Evolutionary conservation across 192 early-diverging fungal genomes (phyloP).

Genomic region (Cetraspora pellucida): DNA sequence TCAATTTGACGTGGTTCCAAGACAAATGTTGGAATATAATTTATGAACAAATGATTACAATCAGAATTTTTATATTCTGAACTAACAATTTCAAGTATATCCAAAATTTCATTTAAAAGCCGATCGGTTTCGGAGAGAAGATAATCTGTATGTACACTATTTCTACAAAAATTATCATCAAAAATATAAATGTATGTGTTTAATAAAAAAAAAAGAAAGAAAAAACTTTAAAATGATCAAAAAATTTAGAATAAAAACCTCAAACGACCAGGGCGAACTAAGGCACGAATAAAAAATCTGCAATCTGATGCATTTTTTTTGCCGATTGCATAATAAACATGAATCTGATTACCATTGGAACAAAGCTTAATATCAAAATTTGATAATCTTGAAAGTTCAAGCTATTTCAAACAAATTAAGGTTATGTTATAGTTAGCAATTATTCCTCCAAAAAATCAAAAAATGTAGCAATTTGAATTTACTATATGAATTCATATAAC

Average conservation of each 20-base stretch:
- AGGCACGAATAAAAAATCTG: constrained; percentile 96
- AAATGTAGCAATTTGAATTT: no score
- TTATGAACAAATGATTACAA: constrained; percentile 98
- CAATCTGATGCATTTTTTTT: constrained; percentile 94
- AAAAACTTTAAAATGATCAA: no score
- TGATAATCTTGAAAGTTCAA: constrained; percentile 87
- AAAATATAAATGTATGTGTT: no score
- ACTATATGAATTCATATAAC: no score
- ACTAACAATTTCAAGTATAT: constrained; percentile 92
- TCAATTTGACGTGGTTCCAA: constrained; percentile 85
- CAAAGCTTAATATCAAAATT: constrained; percentile 97
- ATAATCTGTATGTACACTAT: constrained; percentile 86
- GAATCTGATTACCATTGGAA: constrained; percentile 93
- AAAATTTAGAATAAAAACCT: no score
- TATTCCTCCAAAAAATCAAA: no score
- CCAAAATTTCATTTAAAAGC: constrained; percentile 90
- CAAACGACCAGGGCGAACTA: constrained; percentile 85
- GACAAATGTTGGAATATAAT: constrained; percentile 96
- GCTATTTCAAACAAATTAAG: no score
- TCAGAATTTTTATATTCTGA: constrained; percentile 92
- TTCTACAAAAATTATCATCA: constrained; percentile 45
- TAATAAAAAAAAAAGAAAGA: no score
- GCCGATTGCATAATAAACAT: constrained; percentile 93
- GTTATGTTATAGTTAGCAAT: no score
- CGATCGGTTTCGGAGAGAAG: constrained; percentile 92